Evolutionary conservation across 805 yeast species (phyloP).

Genomic region (Candida qinlingensis): DNA sequence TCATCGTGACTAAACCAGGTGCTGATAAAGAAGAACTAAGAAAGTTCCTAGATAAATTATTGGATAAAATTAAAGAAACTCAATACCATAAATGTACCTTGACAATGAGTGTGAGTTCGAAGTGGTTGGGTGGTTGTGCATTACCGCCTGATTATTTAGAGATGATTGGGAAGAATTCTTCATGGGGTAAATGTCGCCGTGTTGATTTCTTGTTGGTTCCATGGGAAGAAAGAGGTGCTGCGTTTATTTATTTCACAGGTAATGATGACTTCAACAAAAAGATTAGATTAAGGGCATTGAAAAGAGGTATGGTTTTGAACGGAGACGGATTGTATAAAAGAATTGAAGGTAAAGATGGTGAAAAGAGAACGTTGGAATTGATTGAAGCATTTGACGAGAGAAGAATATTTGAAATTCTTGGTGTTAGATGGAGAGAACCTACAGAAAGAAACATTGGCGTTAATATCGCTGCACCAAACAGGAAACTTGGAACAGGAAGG

Average conservation of each 20-base stretch:
- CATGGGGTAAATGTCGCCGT: slow-evolving; percentile 40
- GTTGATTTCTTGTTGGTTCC: slow-evolving; percentile 47
- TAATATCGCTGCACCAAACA: neutral
- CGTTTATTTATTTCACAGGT: slow-evolving; percentile 50
- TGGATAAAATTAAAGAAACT: slow-evolving; percentile 20
- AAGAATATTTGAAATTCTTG: slow-evolving; percentile 40
- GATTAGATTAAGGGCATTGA: slow-evolving; percentile 37
- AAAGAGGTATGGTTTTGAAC: slow-evolving; percentile 33
- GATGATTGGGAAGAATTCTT: slow-evolving; percentile 27
- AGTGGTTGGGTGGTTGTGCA: slow-evolving; percentile 34
- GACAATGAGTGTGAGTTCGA: slow-evolving; percentile 12
- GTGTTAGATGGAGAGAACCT: slow-evolving; percentile 30
- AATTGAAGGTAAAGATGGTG: slow-evolving; percentile 7
- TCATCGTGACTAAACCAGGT: slow-evolving; percentile 36
- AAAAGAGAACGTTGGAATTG: slow-evolving; percentile 15
- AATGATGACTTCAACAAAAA: slow-evolving; percentile 45
- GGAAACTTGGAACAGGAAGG: neutral
- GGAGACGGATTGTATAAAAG: slow-evolving; percentile 38
- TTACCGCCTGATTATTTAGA: slow-evolving; percentile 21
- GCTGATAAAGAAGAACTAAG: slow-evolving; percentile 23
- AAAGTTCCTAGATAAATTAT: slow-evolving; percentile 18
- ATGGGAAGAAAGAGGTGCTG: slow-evolving; percentile 40
- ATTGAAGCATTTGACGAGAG: slow-evolving; percentile 41
- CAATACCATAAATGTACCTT: slow-evolving; percentile 26
- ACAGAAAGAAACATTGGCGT: slow-evolving; percentile 24